Base-by-base conservation (phyloP, 2,329 filamentous ascomycete genomes). In the Colletotrichum salicis region DNA sequence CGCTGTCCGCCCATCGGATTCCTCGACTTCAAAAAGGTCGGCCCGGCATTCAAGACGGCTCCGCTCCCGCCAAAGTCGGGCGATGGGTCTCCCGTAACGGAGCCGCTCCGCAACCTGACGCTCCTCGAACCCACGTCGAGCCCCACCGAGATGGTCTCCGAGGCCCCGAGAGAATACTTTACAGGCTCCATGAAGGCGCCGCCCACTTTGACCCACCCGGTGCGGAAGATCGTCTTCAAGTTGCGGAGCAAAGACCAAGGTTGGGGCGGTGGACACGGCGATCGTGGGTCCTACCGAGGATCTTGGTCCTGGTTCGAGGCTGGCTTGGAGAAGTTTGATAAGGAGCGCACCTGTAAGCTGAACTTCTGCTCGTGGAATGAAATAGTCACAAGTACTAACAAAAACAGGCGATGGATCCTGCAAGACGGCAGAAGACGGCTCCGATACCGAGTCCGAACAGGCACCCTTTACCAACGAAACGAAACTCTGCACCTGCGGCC, bases 281-380 rank as follows among this genome's bases (percentile, higher is more conserved):
- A 76, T 4, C 76, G 76, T 2, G 83, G 82, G 2, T 84, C 83
- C 1, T 91, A 85, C 66, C 74, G 77, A 0, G 81, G 79, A 2
- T 88, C 90, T 0, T 90, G 81, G 80, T 90, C 90, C 0, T 92
- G 90, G 90, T 91, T 91, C 70, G 90, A 91, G 67, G 88, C 85
- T 19, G 90, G 90, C 0, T 77, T 90, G 19, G 90, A 92, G 78
- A 84, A 84, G 4, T 87, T 89, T 59, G 86, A 87, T 56, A 81
- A 81, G 24, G 77, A 76, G 0, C 75, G 79, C 66, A 55, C 69
- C 35, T 76, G 77, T 80, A 69, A 70, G 78, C 33, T 27, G 65
- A 8, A 7, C 15, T 13, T 11, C 5, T 24, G 2, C 11, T 22
- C 15, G 5, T 6, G 3, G 3, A 5, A 7, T 1, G 2, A 15